Percentiles rank a stretch among this genome's conserved stretches.
Conservation (phyloP, 169 alveolate species). For the Toxoplasma gondii region DNA sequence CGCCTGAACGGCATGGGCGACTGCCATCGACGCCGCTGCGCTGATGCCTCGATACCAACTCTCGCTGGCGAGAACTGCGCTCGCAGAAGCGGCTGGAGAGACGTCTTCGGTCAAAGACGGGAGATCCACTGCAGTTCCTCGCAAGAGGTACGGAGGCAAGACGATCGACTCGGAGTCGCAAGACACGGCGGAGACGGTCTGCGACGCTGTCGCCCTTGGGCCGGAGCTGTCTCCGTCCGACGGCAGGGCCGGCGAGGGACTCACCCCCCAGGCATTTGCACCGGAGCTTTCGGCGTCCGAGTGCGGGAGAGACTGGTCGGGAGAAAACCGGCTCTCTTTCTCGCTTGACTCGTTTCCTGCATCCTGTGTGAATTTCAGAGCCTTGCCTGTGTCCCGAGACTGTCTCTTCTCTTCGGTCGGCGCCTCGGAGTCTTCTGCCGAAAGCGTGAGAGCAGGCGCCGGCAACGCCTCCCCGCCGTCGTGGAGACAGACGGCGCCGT, state of each 20-base stretch:
- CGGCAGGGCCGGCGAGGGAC: too few species aligned
- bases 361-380: too few species aligned
- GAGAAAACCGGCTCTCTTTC: too few species aligned
- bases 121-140: background rate
- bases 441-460: background rate
- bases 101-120: background rate
- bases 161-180: background rate
- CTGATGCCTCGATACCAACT: slow-evolving; percentile 60
- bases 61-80: slow-evolving; percentile 31
- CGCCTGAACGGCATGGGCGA: slow-evolving; percentile 11
- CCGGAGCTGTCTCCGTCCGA: background rate
- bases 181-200: background rate
- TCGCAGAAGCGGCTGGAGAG: slow-evolving; percentile 19
- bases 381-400: background rate
- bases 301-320: too few species aligned
- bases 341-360: too few species aligned
- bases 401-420: background rate
- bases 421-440: background rate
- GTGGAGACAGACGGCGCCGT: background rate
- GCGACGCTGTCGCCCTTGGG: background rate
- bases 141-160: background rate
- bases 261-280: too few species aligned
- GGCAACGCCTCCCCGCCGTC: slow-evolving; percentile 1
- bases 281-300: too few species aligned
- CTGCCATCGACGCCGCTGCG: slow-evolving; percentile 3